Percentiles rank a stretch among this genome's conserved stretches.
These are phyloP conservation scores for Aspergillus bridgeri DNA, from an alignment of 495 filamentous ascomycete genomes.

Conservation along the genomic window DNA sequence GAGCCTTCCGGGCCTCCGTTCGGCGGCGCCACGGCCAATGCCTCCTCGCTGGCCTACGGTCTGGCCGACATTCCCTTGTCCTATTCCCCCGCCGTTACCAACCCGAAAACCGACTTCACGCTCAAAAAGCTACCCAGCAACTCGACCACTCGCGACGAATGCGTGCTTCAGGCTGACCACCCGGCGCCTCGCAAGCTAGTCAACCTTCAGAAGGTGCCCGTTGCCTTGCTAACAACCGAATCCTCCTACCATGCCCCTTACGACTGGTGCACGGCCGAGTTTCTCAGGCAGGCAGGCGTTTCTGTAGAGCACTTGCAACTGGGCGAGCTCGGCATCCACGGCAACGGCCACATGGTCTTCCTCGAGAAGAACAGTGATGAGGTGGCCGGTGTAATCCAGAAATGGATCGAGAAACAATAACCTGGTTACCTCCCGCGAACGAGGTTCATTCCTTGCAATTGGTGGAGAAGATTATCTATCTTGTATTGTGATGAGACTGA, in stretches of 20 bases:
- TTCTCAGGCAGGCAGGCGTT: conserved; percentile 55
- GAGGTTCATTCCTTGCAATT: no score
- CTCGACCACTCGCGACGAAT: conserved; percentile 21
- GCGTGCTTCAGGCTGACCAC: conserved; percentile 42
- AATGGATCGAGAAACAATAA: conserved; percentile 34
- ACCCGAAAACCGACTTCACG: conserved; percentile 24
- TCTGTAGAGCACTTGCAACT: conserved; percentile 43
- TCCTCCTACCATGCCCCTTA: conserved; percentile 55
- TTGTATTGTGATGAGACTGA: neutral
- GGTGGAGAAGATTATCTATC: neutral
- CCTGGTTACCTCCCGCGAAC: no score
- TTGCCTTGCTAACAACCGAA: conserved; percentile 48
- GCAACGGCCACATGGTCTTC: conserved; percentile 59
- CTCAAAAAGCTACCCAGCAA: conserved; percentile 26
- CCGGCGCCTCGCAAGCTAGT: conserved; percentile 44
- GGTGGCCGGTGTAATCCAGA: conserved; percentile 39
- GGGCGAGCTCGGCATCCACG: conserved; percentile 42
- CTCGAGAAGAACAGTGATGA: conserved; percentile 58
- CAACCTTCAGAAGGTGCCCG: conserved; percentile 45
- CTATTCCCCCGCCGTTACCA: conserved; percentile 43
- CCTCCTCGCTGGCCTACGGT: conserved; percentile 35
- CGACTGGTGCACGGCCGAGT: conserved; percentile 54
- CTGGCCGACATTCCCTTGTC: conserved; percentile 48
- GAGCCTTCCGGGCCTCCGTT: conserved; percentile 57
- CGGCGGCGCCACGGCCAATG: conserved; percentile 26